A percentile compares a stretch with the other conserved stretches of the same genome.
Conservation (phyloP, 371 early-diverging fungal genomes). For the Thermomucor indicae-seudaticae region DNA sequence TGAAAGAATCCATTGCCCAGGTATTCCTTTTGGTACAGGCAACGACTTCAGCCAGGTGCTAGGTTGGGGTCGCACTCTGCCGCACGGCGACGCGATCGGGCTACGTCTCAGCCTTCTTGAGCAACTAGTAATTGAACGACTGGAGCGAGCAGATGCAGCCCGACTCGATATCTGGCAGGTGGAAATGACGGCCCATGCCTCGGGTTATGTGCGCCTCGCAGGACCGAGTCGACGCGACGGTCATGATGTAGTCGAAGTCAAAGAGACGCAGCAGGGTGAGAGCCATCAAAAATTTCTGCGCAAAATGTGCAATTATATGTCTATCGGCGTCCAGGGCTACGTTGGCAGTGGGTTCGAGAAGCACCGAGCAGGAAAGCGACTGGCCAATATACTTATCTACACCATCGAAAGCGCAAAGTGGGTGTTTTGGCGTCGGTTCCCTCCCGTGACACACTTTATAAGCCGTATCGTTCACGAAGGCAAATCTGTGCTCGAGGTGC, state of each 20-base stretch:
- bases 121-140: slow-evolving; percentile 37
- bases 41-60: slow-evolving; percentile 63
- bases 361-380: slow-evolving; percentile 50
- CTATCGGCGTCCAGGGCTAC: slow-evolving; percentile 61
- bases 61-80: slow-evolving; percentile 62
- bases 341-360: slow-evolving; percentile 62
- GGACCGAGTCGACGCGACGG: slow-evolving; percentile 15
- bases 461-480: slow-evolving; percentile 27
- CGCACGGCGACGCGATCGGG: slow-evolving; percentile 43
- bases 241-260: slow-evolving; percentile 14
- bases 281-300: slow-evolving; percentile 12
- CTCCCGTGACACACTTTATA: slow-evolving; percentile 48
- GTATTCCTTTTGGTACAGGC: slow-evolving; percentile 65
- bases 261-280: not conserved
- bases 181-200: slow-evolving; percentile 37
- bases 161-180: slow-evolving; percentile 62
- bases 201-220: slow-evolving; percentile 45
- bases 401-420: slow-evolving; percentile 53
- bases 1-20: slow-evolving; percentile 16
- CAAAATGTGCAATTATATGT: slow-evolving; percentile 58
- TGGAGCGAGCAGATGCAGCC: slow-evolving; percentile 52
- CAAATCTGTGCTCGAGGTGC: slow-evolving; percentile 10
- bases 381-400: slow-evolving; percentile 50
- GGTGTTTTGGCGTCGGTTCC: slow-evolving; percentile 52
- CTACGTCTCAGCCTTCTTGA: slow-evolving; percentile 39